Base-by-base conservation (phyloP, 2,329 filamentous ascomycete species). In the Chrysoporthe cubensis region DNA sequence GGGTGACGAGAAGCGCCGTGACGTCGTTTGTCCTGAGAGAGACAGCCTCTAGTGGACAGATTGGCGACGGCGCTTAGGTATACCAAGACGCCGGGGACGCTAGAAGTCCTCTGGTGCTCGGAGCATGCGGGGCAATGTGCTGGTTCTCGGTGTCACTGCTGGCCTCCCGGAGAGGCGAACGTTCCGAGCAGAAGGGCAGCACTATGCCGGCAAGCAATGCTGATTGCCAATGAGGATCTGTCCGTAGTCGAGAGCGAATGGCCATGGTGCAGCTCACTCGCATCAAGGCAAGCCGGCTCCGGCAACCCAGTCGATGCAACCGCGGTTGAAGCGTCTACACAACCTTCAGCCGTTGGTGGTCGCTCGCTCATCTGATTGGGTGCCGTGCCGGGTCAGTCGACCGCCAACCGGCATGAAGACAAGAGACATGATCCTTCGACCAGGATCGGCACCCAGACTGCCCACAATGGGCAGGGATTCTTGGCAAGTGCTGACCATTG, bases 341-440 rank as follows among this genome's bases (percentile, higher is more conserved):
- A 50, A 50, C 61, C 43, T 14, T 50, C 60, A 48, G 52, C 58
- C 56, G 21, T 59, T 62, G 58, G 26, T 52, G 42, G 42, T 66
- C 52, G 61, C n/a, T 44, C 40, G 58, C n/a, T 56, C 42, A n/a
- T 58, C 44, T 64, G 54, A 50, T 46, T 50, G 62, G 60, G 59
- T 65, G 58, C 57, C 57, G 68, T 40, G 54, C 56, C 26, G 56
- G 59, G 46, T 54, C 46, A 62, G 43, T 65, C 64, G 37, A 64
- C 16, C 14, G 21, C 11, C 57, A 60, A 60, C 21, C 42, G 26
- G 13, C 11, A 61, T 52, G 56, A 50, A 64, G 56, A 44, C 37
- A 34, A 56, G 61, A 62, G 66, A 64, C 64, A 5, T 48, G 42
- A 69, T 69, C 67, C 67, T 69, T 69, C 67, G 65, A 59, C 65